Conservation (phyloP, 345 rosid genomes). For the Pelargonium nanum region DNA sequence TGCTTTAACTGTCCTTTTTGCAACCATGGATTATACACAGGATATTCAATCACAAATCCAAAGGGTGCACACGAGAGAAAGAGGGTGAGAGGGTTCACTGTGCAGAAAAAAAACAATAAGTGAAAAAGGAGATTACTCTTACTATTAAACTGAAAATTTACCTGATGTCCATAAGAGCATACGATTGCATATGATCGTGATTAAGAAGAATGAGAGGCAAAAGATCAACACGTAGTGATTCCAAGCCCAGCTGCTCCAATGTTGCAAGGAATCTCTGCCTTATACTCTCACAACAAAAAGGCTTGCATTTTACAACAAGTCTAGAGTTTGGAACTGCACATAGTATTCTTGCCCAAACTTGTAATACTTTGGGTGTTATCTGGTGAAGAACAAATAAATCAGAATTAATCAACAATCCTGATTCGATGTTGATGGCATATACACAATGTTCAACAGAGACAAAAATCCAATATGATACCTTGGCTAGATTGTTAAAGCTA, state of each 20-base stretch:
- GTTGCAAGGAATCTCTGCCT: conserved; percentile 76
- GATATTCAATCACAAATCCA: no score
- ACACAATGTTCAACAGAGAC: neutral
- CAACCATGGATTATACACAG: no score
- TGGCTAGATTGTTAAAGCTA: conserved; percentile 96
- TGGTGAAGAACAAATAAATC: conserved; percentile 18
- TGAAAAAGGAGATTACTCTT: no score
- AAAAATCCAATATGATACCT: conserved; percentile 36
- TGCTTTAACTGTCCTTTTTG: no score
- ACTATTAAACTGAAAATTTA: conserved; percentile 17
- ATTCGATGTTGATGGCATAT: neutral
- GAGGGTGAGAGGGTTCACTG: no score
- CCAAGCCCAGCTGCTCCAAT: conserved; percentile 87
- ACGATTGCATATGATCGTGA: conserved; percentile 99
- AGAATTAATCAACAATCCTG: neutral
- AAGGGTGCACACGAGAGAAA: no score
- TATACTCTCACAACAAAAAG: conserved; percentile 94
- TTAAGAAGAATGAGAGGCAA: conserved; percentile 92
- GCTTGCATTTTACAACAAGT: conserved; percentile 95
- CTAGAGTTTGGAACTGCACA: conserved; percentile 98
- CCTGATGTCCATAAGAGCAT: conserved; percentile 98
- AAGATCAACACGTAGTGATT: conserved; percentile 90
- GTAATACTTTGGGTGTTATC: conserved; percentile 92
- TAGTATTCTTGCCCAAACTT: conserved; percentile 98
- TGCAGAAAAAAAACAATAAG: no score